These are phyloP conservation scores for Hypholoma fasciculare DNA, from an alignment of 768 basidiomycete species.

Conservation along the genomic window DNA sequence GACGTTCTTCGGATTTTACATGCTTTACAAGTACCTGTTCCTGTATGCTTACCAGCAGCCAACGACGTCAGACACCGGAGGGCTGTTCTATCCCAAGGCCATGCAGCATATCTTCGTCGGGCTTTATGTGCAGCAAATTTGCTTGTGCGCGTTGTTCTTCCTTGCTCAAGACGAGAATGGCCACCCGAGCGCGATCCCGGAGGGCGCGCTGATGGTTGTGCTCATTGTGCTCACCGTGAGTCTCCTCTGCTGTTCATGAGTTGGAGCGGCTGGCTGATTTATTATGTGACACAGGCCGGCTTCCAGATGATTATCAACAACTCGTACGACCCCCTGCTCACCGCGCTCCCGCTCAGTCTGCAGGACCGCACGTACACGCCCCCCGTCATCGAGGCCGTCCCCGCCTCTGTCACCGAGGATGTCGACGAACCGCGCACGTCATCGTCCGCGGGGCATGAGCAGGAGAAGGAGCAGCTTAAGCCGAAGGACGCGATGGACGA, in stretches of 20 bases:
- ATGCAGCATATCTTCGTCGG: slow-evolving; percentile 94
- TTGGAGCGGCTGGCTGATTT: not conserved
- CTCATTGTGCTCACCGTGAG: slow-evolving; percentile 82
- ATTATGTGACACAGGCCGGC: slow-evolving; percentile 44
- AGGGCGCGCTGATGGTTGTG: slow-evolving; percentile 84
- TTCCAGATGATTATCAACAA: slow-evolving; percentile 74
- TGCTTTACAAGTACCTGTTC: slow-evolving; percentile 86
- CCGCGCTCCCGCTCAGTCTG: slow-evolving; percentile 77
- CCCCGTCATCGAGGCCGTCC: slow-evolving; percentile 5
- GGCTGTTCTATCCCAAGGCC: slow-evolving; percentile 93
- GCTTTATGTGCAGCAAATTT: slow-evolving; percentile 87
- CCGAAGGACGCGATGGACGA: slow-evolving; percentile 12
- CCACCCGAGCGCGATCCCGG: slow-evolving; percentile 58
- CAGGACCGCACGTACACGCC: slow-evolving; percentile 59
- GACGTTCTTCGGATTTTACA: slow-evolving; percentile 83
- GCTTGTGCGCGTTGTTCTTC: slow-evolving; percentile 89
- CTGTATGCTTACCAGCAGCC: slow-evolving; percentile 78
- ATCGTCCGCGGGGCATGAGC: slow-evolving; percentile 5
- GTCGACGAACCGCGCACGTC: not conserved
- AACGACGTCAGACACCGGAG: slow-evolving; percentile 76
- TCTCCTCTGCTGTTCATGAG: not conserved
- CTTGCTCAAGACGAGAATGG: slow-evolving; percentile 58
- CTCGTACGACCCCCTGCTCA: slow-evolving; percentile 79
- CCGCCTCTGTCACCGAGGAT: not conserved
- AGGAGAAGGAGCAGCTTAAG: slow-evolving; percentile 7